phyloP scores from a whole-genome alignment of 306 rosid genomes.

The Pyrus betulifolia region DNA sequence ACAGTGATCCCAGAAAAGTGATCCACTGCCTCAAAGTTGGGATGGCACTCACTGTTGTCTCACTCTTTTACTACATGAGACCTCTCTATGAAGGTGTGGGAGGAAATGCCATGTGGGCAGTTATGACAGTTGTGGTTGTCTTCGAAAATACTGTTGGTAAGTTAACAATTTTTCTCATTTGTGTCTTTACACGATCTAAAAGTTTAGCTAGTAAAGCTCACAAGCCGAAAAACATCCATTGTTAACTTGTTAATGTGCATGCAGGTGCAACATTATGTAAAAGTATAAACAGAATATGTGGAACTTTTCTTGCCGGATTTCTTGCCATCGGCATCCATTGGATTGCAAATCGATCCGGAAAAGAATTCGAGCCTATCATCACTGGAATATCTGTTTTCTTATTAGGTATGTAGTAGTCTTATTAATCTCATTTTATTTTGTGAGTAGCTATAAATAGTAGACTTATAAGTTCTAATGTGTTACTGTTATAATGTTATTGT shows the following conservation, averaged over 20 bases:
- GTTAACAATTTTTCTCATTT: background rate
- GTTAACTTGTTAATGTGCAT: background rate
- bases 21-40: conserved; percentile 75
- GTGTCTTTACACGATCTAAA: no score
- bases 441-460: background rate
- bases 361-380: conserved; percentile 46
- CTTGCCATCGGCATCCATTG: conserved; percentile 66
- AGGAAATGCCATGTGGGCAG: conserved; percentile 78
- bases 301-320: conserved; percentile 65
- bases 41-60: conserved; percentile 68
- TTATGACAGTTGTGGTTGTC: conserved; percentile 75
- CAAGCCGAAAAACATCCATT: background rate
- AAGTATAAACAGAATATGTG: conserved; percentile 59
- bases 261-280: conserved; percentile 73
- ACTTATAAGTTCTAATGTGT: background rate
- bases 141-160: conserved; percentile 61
- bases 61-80: conserved; percentile 63
- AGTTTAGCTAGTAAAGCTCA: background rate
- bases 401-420: conserved; percentile 39
- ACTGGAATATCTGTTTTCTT: conserved; percentile 56
- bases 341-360: conserved; percentile 61
- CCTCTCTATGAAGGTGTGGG: conserved; percentile 77
- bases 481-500: background rate
- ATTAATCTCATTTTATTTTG: background rate
- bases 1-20: conserved; percentile 71